Evolutionary conservation across 1,284 basidiomycete species (phyloP), one percentile per base, ranked within the genome.

Genomic region (Marasmius oreades): DNA sequence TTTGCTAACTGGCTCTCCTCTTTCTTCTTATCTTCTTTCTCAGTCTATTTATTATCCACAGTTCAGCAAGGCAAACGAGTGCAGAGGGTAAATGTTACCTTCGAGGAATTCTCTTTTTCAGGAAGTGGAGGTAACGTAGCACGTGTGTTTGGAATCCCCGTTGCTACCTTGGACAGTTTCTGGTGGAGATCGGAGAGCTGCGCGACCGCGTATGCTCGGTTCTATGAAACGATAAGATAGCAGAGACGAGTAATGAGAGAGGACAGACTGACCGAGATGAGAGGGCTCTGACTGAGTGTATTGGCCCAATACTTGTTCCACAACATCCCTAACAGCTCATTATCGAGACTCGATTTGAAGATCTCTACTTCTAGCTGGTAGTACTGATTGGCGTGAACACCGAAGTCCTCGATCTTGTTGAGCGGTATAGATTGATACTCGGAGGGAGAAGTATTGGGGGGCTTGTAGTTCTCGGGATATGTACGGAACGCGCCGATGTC

Each of bases 271-370:
- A 96, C 95, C 44, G 93, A 93, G 44, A 98, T 90, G 33, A 98
- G 73, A 2, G 93, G 88, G 66, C 90, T 94, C 67, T 95, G 92
- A 66, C 90, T 92, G 31, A 99, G 79, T 0, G 96, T 98, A 64
- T 93, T 95, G 18, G 96, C 93, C 96, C 96, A 99, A 67, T 99
- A 99, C 75, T 98, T 98, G 77, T 99, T 98, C 96, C 96, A 99
- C 22, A 99, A 73, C 67, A 95, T 74, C 33, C 91, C 91, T 26
- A 99, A 78, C 12, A 99, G 73, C 64, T 94, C 86, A 20, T 86
- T 86, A 67, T 99, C 96, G 45, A 95, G 74, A 56, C 81, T 85
- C 18, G 87, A 90, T 72, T 96, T 98, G 84, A 98, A 99, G 55
- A 97, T 90, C 70, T 96, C 90, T 22, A 99, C 88, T 46, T 96